Evolutionary conservation across 495 filamentous ascomycete species (phyloP).

Genomic region (Platismatia glauca): DNA sequence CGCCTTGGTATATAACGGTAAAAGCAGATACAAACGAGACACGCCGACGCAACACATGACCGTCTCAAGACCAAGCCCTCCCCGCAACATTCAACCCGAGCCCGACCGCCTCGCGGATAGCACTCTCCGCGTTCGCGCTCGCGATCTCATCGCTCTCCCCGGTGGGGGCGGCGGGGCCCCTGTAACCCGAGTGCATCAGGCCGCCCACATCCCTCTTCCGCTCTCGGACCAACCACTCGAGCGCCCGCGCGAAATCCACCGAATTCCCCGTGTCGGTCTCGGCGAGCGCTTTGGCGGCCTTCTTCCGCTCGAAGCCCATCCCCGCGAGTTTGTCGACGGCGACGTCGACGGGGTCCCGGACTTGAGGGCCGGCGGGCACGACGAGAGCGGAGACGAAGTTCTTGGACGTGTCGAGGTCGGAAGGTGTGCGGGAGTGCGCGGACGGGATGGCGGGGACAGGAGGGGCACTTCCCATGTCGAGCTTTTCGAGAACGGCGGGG

Average conservation of each 20-base stretch:
- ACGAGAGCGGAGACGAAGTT: constrained; percentile 19
- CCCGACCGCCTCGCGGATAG: constrained; percentile 4
- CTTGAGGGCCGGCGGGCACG: constrained; percentile 31
- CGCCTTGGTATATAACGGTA: constrained; percentile 9
- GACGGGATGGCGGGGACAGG: constrained; percentile 9
- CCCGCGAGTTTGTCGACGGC: constrained; percentile 42
- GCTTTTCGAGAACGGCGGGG: constrained; percentile 30
- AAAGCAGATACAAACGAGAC: not conserved
- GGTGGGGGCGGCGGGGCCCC: constrained; percentile 11
- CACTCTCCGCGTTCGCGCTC: constrained; percentile 5
- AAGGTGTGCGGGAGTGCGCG: constrained; percentile 4
- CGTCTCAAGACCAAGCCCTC: not conserved
- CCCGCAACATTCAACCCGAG: not conserved
- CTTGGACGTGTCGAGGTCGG: constrained; percentile 23
- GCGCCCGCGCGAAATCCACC: constrained; percentile 39
- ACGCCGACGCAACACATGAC: not conserved
- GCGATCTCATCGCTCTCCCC: constrained; percentile 8
- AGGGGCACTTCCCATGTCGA: constrained; percentile 18
- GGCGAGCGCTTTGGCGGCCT: constrained; percentile 45
- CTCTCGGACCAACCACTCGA: constrained; percentile 37
- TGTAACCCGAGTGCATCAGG: constrained; percentile 23
- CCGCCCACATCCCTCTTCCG: constrained; percentile 30
- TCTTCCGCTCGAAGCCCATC: constrained; percentile 40
- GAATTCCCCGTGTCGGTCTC: constrained; percentile 45
- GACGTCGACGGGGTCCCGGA: constrained; percentile 45